These are phyloP conservation scores for Trametopsis cervina DNA, from an alignment of 768 basidiomycete species.

Conservation along the genomic window DNA sequence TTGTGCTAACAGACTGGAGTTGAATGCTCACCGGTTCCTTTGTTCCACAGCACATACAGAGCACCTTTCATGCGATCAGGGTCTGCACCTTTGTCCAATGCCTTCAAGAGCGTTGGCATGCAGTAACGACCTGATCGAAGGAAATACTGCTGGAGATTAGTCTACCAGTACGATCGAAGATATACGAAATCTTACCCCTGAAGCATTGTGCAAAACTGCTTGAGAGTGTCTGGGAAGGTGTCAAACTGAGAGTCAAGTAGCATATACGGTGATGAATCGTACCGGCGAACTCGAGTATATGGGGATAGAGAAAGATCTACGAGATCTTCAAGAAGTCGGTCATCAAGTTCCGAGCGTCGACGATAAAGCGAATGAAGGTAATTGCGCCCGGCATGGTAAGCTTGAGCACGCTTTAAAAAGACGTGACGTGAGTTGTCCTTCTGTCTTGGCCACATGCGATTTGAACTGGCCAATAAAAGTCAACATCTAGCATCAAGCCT, in stretches of 20 bases:
- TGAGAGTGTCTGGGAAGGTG: conserved; percentile 52
- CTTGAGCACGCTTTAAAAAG: conserved; percentile 70
- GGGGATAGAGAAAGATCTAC: conserved; percentile 73
- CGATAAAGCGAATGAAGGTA: conserved; percentile 77
- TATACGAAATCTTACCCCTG: conserved; percentile 41
- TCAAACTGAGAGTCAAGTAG: neutral
- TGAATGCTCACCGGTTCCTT: conserved; percentile 48
- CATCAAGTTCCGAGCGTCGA: conserved; percentile 66
- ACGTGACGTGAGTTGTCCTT: conserved; percentile 70
- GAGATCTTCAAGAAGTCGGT: conserved; percentile 58
- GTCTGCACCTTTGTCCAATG: conserved; percentile 67
- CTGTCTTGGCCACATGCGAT: conserved; percentile 64
- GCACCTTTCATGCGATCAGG: conserved; percentile 96
- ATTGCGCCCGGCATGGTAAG: conserved; percentile 69
- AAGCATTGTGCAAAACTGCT: conserved; percentile 53
- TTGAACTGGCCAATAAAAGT: conserved; percentile 36
- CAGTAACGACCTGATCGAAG: conserved; percentile 64
- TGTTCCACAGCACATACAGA: conserved; percentile 71
- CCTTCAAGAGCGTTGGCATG: conserved; percentile 53
- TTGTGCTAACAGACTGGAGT: neutral
- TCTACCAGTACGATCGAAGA: conserved; percentile 7
- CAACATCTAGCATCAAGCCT: too few relatives aligned
- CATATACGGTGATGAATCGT: neutral
- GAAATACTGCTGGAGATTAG: conserved; percentile 42
- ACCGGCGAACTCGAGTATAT: conserved; percentile 76